phyloP scores from a whole-genome alignment of 2,329 filamentous ascomycete genomes.

The Sarocladiaceae sp. region DNA sequence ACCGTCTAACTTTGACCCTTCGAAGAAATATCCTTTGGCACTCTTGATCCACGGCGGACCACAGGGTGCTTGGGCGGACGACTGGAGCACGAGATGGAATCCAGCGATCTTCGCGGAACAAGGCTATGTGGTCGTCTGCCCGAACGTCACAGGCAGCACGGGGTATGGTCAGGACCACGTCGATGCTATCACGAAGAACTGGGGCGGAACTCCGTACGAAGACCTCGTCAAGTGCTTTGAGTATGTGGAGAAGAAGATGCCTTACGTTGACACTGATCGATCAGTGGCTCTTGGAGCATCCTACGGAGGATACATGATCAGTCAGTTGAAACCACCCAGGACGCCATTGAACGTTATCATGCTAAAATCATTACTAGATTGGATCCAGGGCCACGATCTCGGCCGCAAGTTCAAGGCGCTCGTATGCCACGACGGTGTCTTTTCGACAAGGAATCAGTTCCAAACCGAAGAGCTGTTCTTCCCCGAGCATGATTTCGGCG shows the following conservation, averaged over 20 bases:
- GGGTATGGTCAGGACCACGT: constrained; percentile 76
- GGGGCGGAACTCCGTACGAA: constrained; percentile 81
- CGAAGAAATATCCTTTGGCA: constrained; percentile 72
- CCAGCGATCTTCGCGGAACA: constrained; percentile 82
- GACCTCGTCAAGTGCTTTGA: constrained; percentile 79
- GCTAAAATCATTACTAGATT: constrained; percentile 44
- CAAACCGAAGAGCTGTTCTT: constrained; percentile 67
- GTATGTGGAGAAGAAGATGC: constrained; percentile 61
- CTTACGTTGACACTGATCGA: constrained; percentile 63
- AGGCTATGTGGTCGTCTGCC: constrained; percentile 76
- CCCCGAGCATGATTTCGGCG: constrained; percentile 63
- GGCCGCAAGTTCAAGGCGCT: constrained; percentile 83
- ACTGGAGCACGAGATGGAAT: constrained; percentile 83
- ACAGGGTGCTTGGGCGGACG: constrained; percentile 70
- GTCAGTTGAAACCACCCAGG: constrained; percentile 30
- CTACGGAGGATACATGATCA: constrained; percentile 75
- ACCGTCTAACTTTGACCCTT: constrained; percentile 62
- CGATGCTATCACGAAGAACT: constrained; percentile 73
- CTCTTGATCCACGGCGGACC: constrained; percentile 82
- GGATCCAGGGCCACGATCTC: constrained; percentile 84
- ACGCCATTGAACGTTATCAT: not conserved
- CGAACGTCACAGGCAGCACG: constrained; percentile 80
- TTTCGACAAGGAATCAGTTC: constrained; percentile 65
- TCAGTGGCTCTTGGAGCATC: constrained; percentile 72
- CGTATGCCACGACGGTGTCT: constrained; percentile 85